phyloP scores from a whole-genome alignment of 441 rosid genomes.

The Populus hybrid region DNA sequence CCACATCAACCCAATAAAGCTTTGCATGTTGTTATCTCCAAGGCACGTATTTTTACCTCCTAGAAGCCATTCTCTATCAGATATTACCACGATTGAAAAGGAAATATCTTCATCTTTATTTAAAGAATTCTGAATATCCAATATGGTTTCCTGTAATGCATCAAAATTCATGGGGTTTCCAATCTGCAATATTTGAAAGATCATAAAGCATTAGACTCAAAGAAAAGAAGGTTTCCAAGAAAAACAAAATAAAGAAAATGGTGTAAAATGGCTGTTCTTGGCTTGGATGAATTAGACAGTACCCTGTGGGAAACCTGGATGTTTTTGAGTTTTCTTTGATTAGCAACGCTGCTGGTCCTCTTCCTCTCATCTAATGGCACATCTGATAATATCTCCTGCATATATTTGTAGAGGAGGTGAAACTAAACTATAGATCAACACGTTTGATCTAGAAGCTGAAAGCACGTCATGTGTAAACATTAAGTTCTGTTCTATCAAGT shows the following conservation, averaged over 20 bases:
- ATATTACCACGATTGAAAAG: slow-evolving; percentile 75
- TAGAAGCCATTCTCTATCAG: slow-evolving; percentile 80
- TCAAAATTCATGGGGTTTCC: slow-evolving; percentile 91
- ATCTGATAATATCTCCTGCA: slow-evolving; percentile 89
- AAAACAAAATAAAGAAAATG: too few relatives aligned
- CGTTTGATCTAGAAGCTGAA: background rate
- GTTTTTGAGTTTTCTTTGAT: slow-evolving; percentile 52
- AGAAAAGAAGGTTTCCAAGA: too few relatives aligned
- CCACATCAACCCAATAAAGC: slow-evolving; percentile 15
- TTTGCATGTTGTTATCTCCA: background rate
- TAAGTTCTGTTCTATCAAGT: background rate
- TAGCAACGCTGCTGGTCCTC: slow-evolving; percentile 34
- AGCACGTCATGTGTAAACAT: background rate
- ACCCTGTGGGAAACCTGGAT: slow-evolving; percentile 71
- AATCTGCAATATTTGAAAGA: slow-evolving; percentile 43
- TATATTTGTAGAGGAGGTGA: background rate
- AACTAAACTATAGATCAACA: background rate
- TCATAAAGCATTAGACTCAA: slow-evolving; percentile 15
- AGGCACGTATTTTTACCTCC: slow-evolving; percentile 46
- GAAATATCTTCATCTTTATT: slow-evolving; percentile 58
- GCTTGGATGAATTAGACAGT: slow-evolving; percentile 19
- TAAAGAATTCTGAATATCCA: slow-evolving; percentile 47
- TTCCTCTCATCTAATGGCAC: slow-evolving; percentile 76
- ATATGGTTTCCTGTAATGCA: slow-evolving; percentile 62
- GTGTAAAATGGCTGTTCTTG: slow-evolving; percentile 1